These are phyloP conservation scores for Camellia lanceoleosa DNA, from an alignment of 148 eudicot genomes.

Conservation along the genomic window DNA sequence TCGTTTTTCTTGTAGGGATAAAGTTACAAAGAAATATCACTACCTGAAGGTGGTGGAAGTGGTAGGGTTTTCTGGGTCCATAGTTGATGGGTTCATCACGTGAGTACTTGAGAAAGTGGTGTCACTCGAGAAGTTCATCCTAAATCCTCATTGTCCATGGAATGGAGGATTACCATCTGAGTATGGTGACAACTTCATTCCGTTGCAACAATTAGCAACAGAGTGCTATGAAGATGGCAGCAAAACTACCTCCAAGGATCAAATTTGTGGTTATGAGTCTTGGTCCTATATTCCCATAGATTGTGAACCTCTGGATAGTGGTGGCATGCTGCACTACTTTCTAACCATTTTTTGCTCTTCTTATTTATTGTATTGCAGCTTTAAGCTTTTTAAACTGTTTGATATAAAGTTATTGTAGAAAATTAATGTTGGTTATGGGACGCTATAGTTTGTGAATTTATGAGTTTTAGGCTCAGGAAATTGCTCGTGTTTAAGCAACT, in stretches of 20 bases:
- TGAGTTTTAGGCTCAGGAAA: too few relatives aligned
- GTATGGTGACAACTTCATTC: neutral
- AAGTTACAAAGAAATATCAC: neutral
- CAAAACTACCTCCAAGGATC: neutral
- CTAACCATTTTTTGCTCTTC: too few relatives aligned
- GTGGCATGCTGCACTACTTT: too few relatives aligned
- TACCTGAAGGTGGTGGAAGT: slow-evolving; percentile 2
- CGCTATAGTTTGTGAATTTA: too few relatives aligned
- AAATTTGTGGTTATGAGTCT: neutral
- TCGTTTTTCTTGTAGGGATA: too few relatives aligned
- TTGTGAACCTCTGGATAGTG: too few relatives aligned
- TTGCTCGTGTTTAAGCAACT: too few relatives aligned
- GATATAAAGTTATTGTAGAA: too few relatives aligned
- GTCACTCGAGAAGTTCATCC: neutral
- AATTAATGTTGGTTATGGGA: too few relatives aligned
- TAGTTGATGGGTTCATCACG: neutral
- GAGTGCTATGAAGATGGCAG: neutral
- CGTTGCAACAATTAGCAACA: neutral
- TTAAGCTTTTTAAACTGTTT: too few relatives aligned
- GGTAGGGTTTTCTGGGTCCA: neutral
- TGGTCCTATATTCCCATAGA: too few relatives aligned
- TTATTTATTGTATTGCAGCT: too few relatives aligned
- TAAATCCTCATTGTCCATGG: neutral
- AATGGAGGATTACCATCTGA: neutral
- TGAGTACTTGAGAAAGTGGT: neutral